Base-by-base conservation (phyloP, 768 basidiomycete species). In the Suillus decipiens region DNA sequence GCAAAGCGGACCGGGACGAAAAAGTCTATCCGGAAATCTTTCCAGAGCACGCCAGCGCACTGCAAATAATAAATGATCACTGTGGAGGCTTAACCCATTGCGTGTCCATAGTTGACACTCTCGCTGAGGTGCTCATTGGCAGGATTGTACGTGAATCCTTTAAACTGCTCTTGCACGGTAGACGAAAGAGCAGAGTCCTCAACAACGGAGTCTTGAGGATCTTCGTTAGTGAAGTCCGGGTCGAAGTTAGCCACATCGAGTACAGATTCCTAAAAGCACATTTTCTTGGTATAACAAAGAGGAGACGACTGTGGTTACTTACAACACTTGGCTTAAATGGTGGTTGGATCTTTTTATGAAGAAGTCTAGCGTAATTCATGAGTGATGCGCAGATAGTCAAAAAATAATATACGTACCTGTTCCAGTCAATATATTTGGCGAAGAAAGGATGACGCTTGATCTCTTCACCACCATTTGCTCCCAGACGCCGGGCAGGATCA, bases 381-480 rank as follows among this genome's bases (percentile, higher is more conserved):
- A 66, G 60, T 56, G 2, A 24, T 24, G 36, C 34, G 12, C 41
- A 33, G 37, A 43, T 59, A 41, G 24, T 55, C 41, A 24, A 36
- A 17, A 17, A 57, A 22, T 64, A 61, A 10, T 62, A 61, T 34
- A 68, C 84, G 67, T 77, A 88, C 88, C 82, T 78, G 71, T 89
- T 86, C 92, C 96, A 99, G 72, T 98, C 93, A 67, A 98, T 87
- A 76, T 96, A 92, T 71, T 90, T 90, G 4, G 93, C 81, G 76
- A 99, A 99, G 84, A 99, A 99, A 2, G 94, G 86, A 76, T 99
- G 96, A 64, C 86, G 84, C 80, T 95, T 96, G 75, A 99, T 99
- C 74, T 97, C 94, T 73, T 97, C 93, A 31, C 92, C 96, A 3
- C 96, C 96, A 68, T 94, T 85, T 14, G 89, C 88, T n/a, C 97